Base-by-base conservation (phyloP, 805 yeast genomes). In the Ogataea zsoltii region DNA sequence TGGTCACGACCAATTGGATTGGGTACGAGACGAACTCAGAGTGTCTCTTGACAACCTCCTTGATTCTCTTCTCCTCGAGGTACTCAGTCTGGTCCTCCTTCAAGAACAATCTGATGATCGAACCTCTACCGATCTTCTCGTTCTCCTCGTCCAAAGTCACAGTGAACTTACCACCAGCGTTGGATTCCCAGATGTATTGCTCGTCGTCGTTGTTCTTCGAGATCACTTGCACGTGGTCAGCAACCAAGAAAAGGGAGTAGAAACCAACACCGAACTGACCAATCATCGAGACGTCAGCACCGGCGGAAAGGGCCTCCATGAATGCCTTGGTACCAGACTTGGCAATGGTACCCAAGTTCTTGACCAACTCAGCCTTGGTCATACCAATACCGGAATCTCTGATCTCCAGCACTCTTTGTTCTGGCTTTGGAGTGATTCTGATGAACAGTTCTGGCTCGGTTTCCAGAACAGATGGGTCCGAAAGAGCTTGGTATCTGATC, bases 191-290 rank as follows among this genome's bases (percentile, higher is more conserved):
- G 64, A 94, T 77, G 84, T 94, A 94, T 79, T 94, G 99, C 72
- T 94, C 98, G 70, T 94, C 99, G 66, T 94, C 99, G 69, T 94
- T 94, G 82, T 90, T 85, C 81, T 94, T 94, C 51, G 99, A 88
- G 70, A 94, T 88, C 62, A 94, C 99, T 78, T 94, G 97, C 56
- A 94, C 99, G 62, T 82, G 88, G 78, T 94, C 99, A 63, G 99
- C 98, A 69, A 94, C 99, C 78, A 94, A 82, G 88, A 94, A 94
- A 60, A 92, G 80, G 45, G 99, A 94, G 85, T 94, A 94, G 92
- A 94, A 94, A 84, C 99, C 99, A 63, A 94, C 99, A 90, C 99
- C 99, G 79, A 94, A 94, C 79, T 94, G 99, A 82, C 99, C 99
- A 77, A 94, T 94, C 99, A 94, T 94, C 56, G 98, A 91, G 54